Percentiles rank a stretch among this genome's conserved stretches.
Conservation (phyloP, 2,329 filamentous ascomycete genomes). For the Talaromyces sp. region DNA sequence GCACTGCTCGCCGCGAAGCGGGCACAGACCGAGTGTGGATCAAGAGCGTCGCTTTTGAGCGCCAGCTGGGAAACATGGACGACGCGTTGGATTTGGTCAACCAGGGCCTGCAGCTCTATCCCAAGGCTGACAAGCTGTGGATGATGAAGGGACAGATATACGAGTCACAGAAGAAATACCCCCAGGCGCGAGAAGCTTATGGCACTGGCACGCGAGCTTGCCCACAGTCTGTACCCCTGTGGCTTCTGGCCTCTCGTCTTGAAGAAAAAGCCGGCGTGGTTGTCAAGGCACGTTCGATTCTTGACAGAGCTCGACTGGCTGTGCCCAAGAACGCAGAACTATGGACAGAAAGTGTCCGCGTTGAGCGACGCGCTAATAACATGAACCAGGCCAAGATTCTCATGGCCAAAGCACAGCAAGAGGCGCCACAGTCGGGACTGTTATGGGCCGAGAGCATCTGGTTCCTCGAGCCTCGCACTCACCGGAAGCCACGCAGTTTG, state of each 20-base stretch:
- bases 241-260: slow-evolving; percentile 81
- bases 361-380: slow-evolving; percentile 85
- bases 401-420: slow-evolving; percentile 90
- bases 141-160: slow-evolving; percentile 99
- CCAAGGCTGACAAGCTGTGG: slow-evolving; percentile 81
- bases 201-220: slow-evolving; percentile 82
- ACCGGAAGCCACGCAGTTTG: slow-evolving; percentile 82
- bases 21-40: slow-evolving; percentile 96
- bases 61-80: slow-evolving; percentile 73
- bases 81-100: slow-evolving; percentile 81
- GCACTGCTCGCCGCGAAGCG: slow-evolving; percentile 77
- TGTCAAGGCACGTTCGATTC: slow-evolving; percentile 88
- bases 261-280: slow-evolving; percentile 79
- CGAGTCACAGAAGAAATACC: slow-evolving; percentile 70
- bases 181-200: slow-evolving; percentile 86
- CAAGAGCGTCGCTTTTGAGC: slow-evolving; percentile 90
- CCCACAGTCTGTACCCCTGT: slow-evolving; percentile 76
- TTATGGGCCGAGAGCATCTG: slow-evolving; percentile 95
- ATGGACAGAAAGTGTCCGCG: slow-evolving; percentile 89
- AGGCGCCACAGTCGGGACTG: slow-evolving; percentile 79
- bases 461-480: slow-evolving; percentile 84
- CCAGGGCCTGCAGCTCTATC: slow-evolving; percentile 81
- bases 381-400: slow-evolving; percentile 77
- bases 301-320: slow-evolving; percentile 83
- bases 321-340: slow-evolving; percentile 79